Evolutionary conservation across 2,329 filamentous ascomycete species (phyloP), one percentile per base, ranked within the genome.

Genomic region (Diaporthe citriasiana): DNA sequence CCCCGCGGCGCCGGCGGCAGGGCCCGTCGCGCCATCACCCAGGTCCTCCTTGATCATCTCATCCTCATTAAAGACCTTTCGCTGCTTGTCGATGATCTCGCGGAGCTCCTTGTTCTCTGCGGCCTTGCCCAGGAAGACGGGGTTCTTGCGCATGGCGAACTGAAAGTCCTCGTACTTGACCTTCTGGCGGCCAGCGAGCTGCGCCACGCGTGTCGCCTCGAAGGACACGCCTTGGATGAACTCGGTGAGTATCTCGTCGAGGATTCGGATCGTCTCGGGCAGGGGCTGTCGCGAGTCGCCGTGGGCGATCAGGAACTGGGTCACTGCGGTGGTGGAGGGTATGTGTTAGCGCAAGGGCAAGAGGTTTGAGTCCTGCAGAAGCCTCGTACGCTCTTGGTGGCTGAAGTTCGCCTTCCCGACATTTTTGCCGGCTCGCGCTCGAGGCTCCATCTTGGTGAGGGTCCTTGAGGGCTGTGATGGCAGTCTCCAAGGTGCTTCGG

Each of bases 151-250:
- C 78, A 98, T 90, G 51, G 95, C 95, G 84, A 97, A 99, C 80
- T 97, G 95, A 85, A 99, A 98, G 84, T 99, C 97, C 80, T 98
- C 96, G 80, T 97, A 94, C 83, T 99, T 99, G 85, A 99, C 95
- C 85, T 99, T 99, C 80, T 97, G 94, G 2, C 97, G 93, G 0
- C 95, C 93, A 3, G 94, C 92, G 83, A 97, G 94, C 82, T 94
- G 92, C 0, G 97, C 97, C 70, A 93, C 92, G 57, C 94, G 91
- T 6, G 95, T 94, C 5, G 97, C 96, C 81, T 95, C 93, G 85
- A 97, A 97, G 84, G 94, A 96, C 71, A 97, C 92, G 82, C 97
- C 95, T 82, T 97, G 95, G 82, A 98, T 94, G 87, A 97, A 98
- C 86, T 98, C 97, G 76, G 95, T 98, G 75, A 98, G 91, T 78